A percentile compares a stretch with the other conserved stretches of the same genome.
phyloP scores from a whole-genome alignment of 2,329 filamentous ascomycete genomes.

The Curvularia hawaiiensis region DNA sequence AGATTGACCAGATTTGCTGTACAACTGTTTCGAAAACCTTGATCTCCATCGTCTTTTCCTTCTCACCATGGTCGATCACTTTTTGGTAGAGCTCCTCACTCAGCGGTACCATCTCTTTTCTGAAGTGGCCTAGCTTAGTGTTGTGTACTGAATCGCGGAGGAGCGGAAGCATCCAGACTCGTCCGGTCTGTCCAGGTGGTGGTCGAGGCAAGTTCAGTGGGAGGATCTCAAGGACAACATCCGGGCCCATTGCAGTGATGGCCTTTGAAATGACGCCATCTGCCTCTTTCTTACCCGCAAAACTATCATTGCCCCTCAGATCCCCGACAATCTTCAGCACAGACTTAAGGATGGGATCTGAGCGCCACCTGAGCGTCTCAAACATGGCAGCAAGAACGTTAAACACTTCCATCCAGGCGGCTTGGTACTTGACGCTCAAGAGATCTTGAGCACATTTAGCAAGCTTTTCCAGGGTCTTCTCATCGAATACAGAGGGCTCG shows the following conservation, averaged over 20 bases:
- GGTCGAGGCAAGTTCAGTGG: slow-evolving; percentile 85
- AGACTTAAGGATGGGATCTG: slow-evolving; percentile 76
- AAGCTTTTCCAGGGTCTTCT: slow-evolving; percentile 84
- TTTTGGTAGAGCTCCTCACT: slow-evolving; percentile 90
- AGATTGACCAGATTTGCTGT: slow-evolving; percentile 90
- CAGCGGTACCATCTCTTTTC: slow-evolving; percentile 81
- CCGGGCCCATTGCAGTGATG: slow-evolving; percentile 87
- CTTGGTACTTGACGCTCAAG: slow-evolving; percentile 88
- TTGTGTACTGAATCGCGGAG: slow-evolving; percentile 90
- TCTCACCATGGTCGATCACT: slow-evolving; percentile 79
- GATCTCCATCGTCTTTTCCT: slow-evolving; percentile 90
- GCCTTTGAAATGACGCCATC: slow-evolving; percentile 89
- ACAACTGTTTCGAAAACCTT: slow-evolving; percentile 98
- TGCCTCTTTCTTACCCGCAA: slow-evolving; percentile 92
- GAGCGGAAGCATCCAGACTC: slow-evolving; percentile 93
- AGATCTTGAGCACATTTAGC: slow-evolving; percentile 74
- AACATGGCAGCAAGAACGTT: slow-evolving; percentile 86
- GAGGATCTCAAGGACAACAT: slow-evolving; percentile 78
- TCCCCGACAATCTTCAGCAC: slow-evolving; percentile 83
- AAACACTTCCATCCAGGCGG: slow-evolving; percentile 94
- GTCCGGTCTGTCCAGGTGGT: slow-evolving; percentile 75
- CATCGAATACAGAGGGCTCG: slow-evolving; percentile 89
- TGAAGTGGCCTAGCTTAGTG: slow-evolving; percentile 85
- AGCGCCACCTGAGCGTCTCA: slow-evolving; percentile 82
- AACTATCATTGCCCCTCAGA: slow-evolving; percentile 83